A percentile compares a stretch with the other conserved stretches of the same genome.
Evolutionary conservation across 305 asterid species (phyloP).

Genomic region (Solanum hybrid): DNA sequence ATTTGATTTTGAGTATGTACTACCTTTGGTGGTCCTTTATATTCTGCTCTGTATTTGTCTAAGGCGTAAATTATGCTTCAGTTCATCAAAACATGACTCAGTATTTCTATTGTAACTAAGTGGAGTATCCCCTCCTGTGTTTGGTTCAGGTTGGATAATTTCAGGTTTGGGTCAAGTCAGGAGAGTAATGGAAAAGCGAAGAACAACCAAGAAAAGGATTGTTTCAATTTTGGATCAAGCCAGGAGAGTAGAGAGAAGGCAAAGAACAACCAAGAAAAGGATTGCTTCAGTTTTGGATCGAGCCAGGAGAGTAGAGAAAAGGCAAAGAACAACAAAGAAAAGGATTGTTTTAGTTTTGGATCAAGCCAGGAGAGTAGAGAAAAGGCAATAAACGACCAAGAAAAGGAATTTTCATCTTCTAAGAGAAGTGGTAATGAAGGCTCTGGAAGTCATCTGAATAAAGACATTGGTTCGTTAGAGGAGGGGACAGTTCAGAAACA

Average conservation of each 20-base stretch:
- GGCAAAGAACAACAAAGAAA: conserved; percentile 15
- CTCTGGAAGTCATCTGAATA: conserved; percentile 19
- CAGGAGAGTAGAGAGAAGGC: conserved; percentile 26
- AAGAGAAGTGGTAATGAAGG: conserved; percentile 10
- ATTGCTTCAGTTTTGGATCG: neutral
- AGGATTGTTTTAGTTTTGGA: neutral
- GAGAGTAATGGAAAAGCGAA: conserved; percentile 31
- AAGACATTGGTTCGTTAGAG: conserved; percentile 20
- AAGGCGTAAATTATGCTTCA: neutral
- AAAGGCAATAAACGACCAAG: conserved; percentile 11
- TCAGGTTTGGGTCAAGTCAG: conserved; percentile 39
- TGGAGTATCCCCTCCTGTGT: neutral
- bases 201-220: conserved; percentile 2
- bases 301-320: conserved; percentile 23
- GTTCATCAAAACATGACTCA: neutral
- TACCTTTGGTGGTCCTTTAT: conserved; percentile 6
- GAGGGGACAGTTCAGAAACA: conserved; percentile 23
- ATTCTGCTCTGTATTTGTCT: neutral
- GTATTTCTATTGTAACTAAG: neutral
- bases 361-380: neutral
- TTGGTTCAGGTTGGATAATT: conserved; percentile 44
- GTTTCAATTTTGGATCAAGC: neutral
- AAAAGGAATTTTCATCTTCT: conserved; percentile 27
- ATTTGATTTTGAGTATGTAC: conserved; percentile 78
- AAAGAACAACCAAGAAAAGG: conserved; percentile 10